A percentile compares a stretch with the other conserved stretches of the same genome.
These are phyloP conservation scores for Aureobasidium sp. DNA, from an alignment of 2,329 filamentous ascomycete species.

Conservation along the genomic window DNA sequence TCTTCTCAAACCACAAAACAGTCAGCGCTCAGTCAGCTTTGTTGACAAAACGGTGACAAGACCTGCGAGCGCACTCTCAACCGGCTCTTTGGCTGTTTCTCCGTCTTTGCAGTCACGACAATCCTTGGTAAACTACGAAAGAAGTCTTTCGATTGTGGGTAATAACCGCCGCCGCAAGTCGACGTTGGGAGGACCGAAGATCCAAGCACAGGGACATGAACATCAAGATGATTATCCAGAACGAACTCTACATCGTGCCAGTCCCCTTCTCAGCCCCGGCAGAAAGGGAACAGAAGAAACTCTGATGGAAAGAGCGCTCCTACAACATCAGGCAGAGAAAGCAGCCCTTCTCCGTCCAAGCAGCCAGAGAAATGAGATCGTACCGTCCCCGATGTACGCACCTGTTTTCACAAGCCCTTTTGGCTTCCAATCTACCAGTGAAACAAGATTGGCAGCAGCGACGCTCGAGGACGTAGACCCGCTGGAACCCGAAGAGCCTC, in stretches of 20 bases:
- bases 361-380: conserved; percentile 23
- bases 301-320: conserved; percentile 29
- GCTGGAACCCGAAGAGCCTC: conserved; percentile 15
- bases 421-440: conserved; percentile 5
- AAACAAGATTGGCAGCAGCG: neutral
- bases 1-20: neutral
- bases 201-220: conserved; percentile 21
- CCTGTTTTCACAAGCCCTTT: conserved; percentile 21
- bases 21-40: conserved; percentile 15
- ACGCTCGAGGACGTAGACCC: conserved; percentile 19
- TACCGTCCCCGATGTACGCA: neutral
- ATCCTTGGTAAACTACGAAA: conserved; percentile 26
- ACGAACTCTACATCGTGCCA: conserved; percentile 20
- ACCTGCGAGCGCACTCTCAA: neutral
- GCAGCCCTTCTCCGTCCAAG: conserved; percentile 26
- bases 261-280: conserved; percentile 3
- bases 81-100: neutral
- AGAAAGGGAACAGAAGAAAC: conserved; percentile 15
- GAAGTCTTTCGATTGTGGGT: conserved; percentile 23
- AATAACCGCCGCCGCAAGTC: conserved; percentile 26
- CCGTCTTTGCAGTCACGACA: conserved; percentile 15
- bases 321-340: conserved; percentile 28
- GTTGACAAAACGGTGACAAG: neutral
- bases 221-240: conserved; percentile 17
- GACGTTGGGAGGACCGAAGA: conserved; percentile 18